Base-by-base conservation (phyloP, 2,329 filamentous ascomycete genomes). In the Colletotrichum sp. region DNA sequence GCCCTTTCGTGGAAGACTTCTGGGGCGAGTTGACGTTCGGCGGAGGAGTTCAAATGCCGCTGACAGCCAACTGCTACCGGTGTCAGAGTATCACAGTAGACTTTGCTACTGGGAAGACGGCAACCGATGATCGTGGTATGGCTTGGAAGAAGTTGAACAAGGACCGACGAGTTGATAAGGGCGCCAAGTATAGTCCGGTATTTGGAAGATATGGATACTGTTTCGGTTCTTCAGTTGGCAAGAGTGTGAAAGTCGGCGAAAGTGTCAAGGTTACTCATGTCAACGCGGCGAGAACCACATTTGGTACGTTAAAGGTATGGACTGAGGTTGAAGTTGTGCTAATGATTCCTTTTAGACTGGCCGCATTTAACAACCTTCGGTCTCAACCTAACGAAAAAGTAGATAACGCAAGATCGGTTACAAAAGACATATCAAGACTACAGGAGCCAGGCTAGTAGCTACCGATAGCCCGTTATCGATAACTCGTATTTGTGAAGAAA, bases 71-170 rank as follows among this genome's bases (percentile, higher is more conserved):
- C 2, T 73, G 30, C 13, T 64, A 64, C 43, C 28, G 71, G 15
- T 73, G 71, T 16, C 71, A 73, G 18, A 70, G 71, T 43, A 73
- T 73, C 7, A 70, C 58, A 3, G 71, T 70, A 18, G 66, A 73
- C 58, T 73, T 64, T 26, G 38, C 36, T 8, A 73, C 66, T 8
- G 56, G 66, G 3, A 70, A 73, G 71, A 64, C 36, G 1, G 58
- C 71, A 5, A 56, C 56, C 3, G 71, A 73, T 24, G 71, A 73
- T 18, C 56, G 56, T 8, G 66, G 71, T 15, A n/a, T 58, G 43
- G 56, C 36, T 15, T 73, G 66, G 71, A 65, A 73, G 43, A 70
- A 73, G 66, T 26, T 73, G 30, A 70, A 65, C 13, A 70, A 70
- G 18, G 66, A 65, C 32, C 66, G 66, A 9, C 21, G 66, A 16